Evolutionary conservation across 352 stramenopile species (phyloP), one percentile per base, ranked within the genome.

Genomic region (Globisporangium alternatum): DNA sequence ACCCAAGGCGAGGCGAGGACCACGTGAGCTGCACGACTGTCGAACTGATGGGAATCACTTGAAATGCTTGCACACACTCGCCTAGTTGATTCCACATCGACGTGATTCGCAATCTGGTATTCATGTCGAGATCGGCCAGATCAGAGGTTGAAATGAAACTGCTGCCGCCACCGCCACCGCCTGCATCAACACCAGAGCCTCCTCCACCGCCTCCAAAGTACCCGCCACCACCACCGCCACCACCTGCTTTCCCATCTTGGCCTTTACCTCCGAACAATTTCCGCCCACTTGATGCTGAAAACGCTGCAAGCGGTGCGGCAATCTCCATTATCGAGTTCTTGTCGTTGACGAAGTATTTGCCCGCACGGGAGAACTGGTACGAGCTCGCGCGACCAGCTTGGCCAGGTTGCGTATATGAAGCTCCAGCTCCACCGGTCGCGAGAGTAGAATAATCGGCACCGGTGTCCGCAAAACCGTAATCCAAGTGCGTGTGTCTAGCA

Each of bases 171-270:
- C 82, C 86, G 0, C 86, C 86, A 0, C 86, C 83, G 21, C 71
- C 77, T 0, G 73, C 86, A 48, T 90, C 81, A 21, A 88, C 49
- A 10, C 86, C 86, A 33, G 80, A 64, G 0, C 86, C 83, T 30
- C 86, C 86, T 5, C 83, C 81, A 44, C 85, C 88, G 3, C 88
- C 88, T 7, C 88, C 88, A 62, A 78, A 95, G 55, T 76, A 92
- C 1, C 88, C 88, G 3, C 76, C 81, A 0, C 88, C 88, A 44
- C 86, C 88, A 5, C 88, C 88, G 5, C 88, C 88, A n/a, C 88
- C 86, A 13, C 69, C 83, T 62, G 93, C 80, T 57, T 88, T 86
- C 1, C 88, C 86, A 44, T 90, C 81, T 64, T 91, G 81, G 4
- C 86, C 88, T 21, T 81, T 78, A 3, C 88, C 88, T 3, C 88